A percentile compares a stretch with the other conserved stretches of the same genome.
phyloP scores from a whole-genome alignment of 805 yeast species.

The Candida hungchunana region DNA sequence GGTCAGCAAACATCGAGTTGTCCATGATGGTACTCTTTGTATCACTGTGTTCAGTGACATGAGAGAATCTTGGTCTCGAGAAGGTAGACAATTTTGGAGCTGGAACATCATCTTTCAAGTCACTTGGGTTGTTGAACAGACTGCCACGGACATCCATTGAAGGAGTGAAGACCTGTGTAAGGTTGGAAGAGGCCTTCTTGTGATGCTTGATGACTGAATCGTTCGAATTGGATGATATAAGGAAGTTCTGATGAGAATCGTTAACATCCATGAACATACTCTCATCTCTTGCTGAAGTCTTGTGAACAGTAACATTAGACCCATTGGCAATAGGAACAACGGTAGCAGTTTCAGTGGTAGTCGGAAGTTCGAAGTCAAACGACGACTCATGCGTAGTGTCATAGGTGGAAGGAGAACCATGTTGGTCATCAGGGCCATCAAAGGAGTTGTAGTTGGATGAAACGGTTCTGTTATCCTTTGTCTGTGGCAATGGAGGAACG shows the following conservation, averaged over 20 bases:
- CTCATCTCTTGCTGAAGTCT: conserved; percentile 17
- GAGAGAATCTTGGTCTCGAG: conserved; percentile 15
- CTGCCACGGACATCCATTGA: conserved; percentile 23
- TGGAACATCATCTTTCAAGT: conserved; percentile 16
- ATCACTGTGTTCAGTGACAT: conserved; percentile 14
- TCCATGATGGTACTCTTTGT: conserved; percentile 19
- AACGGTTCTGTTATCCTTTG: conserved; percentile 10
- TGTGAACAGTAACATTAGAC: conserved; percentile 24
- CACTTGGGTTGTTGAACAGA: conserved; percentile 21
- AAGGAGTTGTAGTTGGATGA: conserved; percentile 25
- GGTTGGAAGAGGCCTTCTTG: conserved; percentile 17
- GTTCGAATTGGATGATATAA: conserved; percentile 15
- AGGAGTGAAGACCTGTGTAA: conserved; percentile 11
- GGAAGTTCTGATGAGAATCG: conserved; percentile 6
- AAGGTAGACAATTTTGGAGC: conserved; percentile 10
- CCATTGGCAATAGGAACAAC: conserved; percentile 25
- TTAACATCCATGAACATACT: conserved; percentile 25
- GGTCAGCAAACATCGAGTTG: conserved; percentile 25
- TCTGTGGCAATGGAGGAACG: conserved; percentile 14
- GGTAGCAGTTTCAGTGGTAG: conserved; percentile 24
- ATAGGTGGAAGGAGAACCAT: conserved; percentile 5
- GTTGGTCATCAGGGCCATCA: conserved; percentile 6
- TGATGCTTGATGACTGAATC: conserved; percentile 23
- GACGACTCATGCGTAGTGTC: conserved; percentile 18
- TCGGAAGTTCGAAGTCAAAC: conserved; percentile 27